Evolutionary conservation across 768 basidiomycete species (phyloP), one percentile per base, ranked within the genome.

Genomic region (Xerocomellus intermedius): DNA sequence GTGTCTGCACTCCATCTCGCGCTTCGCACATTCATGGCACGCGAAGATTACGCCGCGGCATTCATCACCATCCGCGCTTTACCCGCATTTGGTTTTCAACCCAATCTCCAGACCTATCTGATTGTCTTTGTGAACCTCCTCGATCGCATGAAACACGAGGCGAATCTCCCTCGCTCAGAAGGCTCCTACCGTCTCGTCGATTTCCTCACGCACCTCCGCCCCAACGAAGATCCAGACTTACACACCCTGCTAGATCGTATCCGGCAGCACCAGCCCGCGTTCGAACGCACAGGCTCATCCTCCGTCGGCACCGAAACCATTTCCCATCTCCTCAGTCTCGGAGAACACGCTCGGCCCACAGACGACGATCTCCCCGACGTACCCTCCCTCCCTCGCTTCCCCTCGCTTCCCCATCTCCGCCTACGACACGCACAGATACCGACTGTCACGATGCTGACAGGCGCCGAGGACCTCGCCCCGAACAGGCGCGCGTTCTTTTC

Each of bases 1-100:
- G 66, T 69, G 0, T 72, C 67, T 32, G 65, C 78, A 2, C 62
- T 83, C 36, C 76, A 76, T 57, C 60, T 73, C 26, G 74, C 75
- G 1, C 68, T 84, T 5, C 74, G 75, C n/a, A 68, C 74, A 0
- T 80, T 82, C 58, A 64, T 84, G 50, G 64, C 63, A 0, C 60
- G 66, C 10, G 67, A 69, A 3, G 83, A 84, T 65, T 83, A 80
- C 54, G 65, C 78, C 12, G 82, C 72, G 1, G 81, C 79, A 1
- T 74, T 74, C 56, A 61, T 78, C 43, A 67, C 68, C 17, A 53
- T 84, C 9, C 68, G 65, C 22, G 57, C 73, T 9, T 70, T 76
- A 51, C 37, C 44, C 16, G 46, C 55, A 0, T 65, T 74, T 33
- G 63, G 65, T 2, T 62, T 77, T 13, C 58, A 60, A 1, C 61